Conservation (phyloP, 257 asterid genomes). For the Striga asiatica region DNA sequence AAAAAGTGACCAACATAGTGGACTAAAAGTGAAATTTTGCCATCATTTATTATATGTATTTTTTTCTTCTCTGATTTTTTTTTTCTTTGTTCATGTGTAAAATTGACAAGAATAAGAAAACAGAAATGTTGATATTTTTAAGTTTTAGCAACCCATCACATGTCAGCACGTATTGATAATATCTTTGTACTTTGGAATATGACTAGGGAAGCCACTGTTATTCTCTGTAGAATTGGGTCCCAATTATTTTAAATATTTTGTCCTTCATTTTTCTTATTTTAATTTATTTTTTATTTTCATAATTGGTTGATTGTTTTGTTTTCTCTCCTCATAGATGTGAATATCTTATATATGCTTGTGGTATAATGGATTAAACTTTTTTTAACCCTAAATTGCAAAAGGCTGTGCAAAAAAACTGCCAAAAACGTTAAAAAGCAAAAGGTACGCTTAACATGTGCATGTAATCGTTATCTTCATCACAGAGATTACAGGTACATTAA, state of each 20-base stretch:
- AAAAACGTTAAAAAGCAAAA: neutral
- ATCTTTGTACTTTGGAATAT: conserved; percentile 25
- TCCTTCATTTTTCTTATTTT: neutral
- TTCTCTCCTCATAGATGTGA: no score
- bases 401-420: neutral
- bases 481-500: no score
- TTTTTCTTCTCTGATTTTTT: no score
- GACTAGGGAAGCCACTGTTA: conserved; percentile 33
- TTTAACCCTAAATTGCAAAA: no score
- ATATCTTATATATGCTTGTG: no score
- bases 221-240: conserved; percentile 29
- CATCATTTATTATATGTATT: no score
- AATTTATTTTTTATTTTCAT: neutral
- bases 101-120: neutral
- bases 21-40: no score
- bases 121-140: conserved; percentile 7
- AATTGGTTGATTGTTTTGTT: no score
- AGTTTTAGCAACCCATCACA: conserved; percentile 26
- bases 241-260: conserved; percentile 1
- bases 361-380: no score
- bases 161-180: conserved; percentile 21
- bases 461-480: no score
- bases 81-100: no score
- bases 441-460: neutral
- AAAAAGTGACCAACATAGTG: no score